These are phyloP conservation scores for Cercospora sojina DNA, from an alignment of 2,329 filamentous ascomycete genomes.

Conservation along the genomic window DNA sequence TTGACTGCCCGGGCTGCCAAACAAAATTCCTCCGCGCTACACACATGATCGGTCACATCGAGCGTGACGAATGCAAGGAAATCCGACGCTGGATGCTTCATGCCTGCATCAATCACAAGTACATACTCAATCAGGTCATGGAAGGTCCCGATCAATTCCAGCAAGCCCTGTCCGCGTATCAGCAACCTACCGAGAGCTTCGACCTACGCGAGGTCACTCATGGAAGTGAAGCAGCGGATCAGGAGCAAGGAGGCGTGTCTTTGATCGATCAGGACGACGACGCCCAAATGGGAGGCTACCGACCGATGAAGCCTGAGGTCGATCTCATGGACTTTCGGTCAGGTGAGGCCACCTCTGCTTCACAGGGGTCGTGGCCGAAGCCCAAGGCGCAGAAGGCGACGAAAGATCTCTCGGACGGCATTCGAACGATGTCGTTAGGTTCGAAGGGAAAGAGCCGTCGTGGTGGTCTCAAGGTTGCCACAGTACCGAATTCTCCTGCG, in stretches of 20 bases:
- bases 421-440: slow-evolving; percentile 15
- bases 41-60: slow-evolving; percentile 55
- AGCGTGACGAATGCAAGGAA: slow-evolving; percentile 50
- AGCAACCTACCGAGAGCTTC: background rate
- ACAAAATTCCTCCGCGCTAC: slow-evolving; percentile 50
- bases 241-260: slow-evolving; percentile 21
- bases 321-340: slow-evolving; percentile 14
- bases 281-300: slow-evolving; percentile 25
- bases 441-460: background rate
- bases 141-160: slow-evolving; percentile 30
- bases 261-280: slow-evolving; percentile 23
- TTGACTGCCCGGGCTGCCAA: slow-evolving; percentile 56
- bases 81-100: slow-evolving; percentile 48
- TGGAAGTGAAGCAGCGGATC: slow-evolving; percentile 10
- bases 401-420: slow-evolving; percentile 1
- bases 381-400: background rate
- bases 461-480: background rate
- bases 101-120: slow-evolving; percentile 52
- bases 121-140: slow-evolving; percentile 44
- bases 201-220: slow-evolving; percentile 8
- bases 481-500: background rate
- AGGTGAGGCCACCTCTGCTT: background rate
- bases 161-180: slow-evolving; percentile 17
- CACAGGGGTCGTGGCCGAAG: background rate
- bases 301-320: slow-evolving; percentile 17